Percentiles rank a stretch among this genome's conserved stretches.
Conservation (phyloP, 2,329 filamentous ascomycete genomes). For the Trichoderma citrinoviride region DNA sequence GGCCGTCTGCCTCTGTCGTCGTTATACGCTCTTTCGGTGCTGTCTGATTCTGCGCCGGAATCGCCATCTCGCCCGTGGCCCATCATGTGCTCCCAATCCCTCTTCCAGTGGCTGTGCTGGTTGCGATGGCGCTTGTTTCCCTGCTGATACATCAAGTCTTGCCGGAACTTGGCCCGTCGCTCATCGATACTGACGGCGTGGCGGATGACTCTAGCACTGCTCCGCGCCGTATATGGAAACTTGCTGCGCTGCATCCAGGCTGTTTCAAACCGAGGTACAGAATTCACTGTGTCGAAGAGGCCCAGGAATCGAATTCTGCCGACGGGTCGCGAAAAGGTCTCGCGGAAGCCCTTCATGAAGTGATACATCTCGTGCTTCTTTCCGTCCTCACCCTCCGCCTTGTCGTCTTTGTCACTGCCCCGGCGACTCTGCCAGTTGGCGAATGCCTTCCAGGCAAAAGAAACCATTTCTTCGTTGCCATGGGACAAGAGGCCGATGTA, state of each 20-base stretch:
- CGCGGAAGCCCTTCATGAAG: slow-evolving; percentile 76
- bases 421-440: slow-evolving; percentile 68
- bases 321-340: slow-evolving; percentile 76
- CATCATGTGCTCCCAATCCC: slow-evolving; percentile 7
- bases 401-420: slow-evolving; percentile 44
- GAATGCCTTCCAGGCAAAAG: slow-evolving; percentile 81
- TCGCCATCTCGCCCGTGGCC: neutral
- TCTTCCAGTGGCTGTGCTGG: slow-evolving; percentile 23
- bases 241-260: slow-evolving; percentile 76
- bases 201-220: slow-evolving; percentile 59
- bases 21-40: neutral
- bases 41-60: neutral
- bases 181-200: slow-evolving; percentile 72
- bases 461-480: slow-evolving; percentile 81
- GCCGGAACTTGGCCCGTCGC: slow-evolving; percentile 67
- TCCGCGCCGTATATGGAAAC: slow-evolving; percentile 65
- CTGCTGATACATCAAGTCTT: slow-evolving; percentile 63
- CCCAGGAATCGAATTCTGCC: slow-evolving; percentile 72
- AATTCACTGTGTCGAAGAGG: slow-evolving; percentile 80
- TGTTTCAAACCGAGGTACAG: slow-evolving; percentile 72
- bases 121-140: slow-evolving; percentile 26
- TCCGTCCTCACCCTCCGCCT: slow-evolving; percentile 31
- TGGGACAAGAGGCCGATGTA: slow-evolving; percentile 75
- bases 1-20: slow-evolving; percentile 2
- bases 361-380: slow-evolving; percentile 59